phyloP scores from a whole-genome alignment of 1,139 yeast species.

The Yamadazyma trypodendri region DNA sequence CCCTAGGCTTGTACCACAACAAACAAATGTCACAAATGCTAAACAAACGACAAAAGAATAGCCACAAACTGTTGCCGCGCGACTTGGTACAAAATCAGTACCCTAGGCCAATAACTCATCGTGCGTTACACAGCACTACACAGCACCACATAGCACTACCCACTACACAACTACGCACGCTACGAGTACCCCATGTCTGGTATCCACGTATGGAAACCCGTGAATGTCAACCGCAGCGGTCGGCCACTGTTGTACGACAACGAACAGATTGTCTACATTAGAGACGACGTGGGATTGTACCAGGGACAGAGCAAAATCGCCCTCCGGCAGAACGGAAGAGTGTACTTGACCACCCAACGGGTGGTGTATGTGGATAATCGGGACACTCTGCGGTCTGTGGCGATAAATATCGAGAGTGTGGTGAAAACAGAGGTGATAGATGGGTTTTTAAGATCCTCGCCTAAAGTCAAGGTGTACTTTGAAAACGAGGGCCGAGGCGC shows the following conservation, averaged over 20 bases:
- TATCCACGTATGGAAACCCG: constrained; percentile 17
- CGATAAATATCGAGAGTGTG: constrained; percentile 42
- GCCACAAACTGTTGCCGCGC: too few relatives aligned
- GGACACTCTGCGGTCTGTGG: constrained; percentile 45
- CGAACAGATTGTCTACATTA: constrained; percentile 47
- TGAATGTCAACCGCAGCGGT: constrained; percentile 42
- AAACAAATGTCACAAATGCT: too few relatives aligned
- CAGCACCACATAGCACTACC: too few relatives aligned
- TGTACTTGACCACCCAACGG: constrained; percentile 73
- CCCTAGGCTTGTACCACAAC: too few relatives aligned
- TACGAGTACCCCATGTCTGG: background rate
- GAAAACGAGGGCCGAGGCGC: constrained; percentile 4
- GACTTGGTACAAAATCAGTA: too few relatives aligned
- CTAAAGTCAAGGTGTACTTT: constrained; percentile 56
- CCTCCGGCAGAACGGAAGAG: constrained; percentile 69
- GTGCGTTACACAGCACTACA: too few relatives aligned
- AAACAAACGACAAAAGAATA: too few relatives aligned
- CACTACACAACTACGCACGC: too few relatives aligned
- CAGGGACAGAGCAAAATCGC: constrained; percentile 67
- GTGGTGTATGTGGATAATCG: constrained; percentile 68
- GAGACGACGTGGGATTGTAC: constrained; percentile 63
- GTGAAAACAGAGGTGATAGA: constrained; percentile 34
- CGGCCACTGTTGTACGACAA: constrained; percentile 42
- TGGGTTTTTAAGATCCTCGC: constrained; percentile 74
- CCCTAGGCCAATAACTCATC: too few relatives aligned